Percentiles rank a stretch among this genome's conserved stretches.
phyloP scores from a whole-genome alignment of 139 green algal genomes.

The Ostreobium quekettii region DNA sequence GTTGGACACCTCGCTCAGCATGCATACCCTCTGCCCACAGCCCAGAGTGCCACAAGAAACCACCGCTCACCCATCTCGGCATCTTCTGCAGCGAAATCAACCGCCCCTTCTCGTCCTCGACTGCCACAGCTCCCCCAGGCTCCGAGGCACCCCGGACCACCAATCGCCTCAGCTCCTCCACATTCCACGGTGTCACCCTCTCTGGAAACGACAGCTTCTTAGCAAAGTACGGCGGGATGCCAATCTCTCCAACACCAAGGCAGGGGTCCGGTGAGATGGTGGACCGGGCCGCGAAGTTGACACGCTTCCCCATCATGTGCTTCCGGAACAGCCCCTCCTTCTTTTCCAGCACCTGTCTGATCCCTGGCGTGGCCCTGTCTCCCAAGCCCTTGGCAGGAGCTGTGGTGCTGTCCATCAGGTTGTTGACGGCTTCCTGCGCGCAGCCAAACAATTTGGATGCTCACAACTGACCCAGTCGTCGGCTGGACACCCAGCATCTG shows the following conservation, averaged over 20 bases:
- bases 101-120: constrained; percentile 79
- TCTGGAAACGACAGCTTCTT: constrained; percentile 86
- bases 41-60: neutral
- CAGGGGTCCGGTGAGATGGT: constrained; percentile 96
- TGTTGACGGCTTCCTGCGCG: constrained; percentile 76
- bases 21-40: neutral
- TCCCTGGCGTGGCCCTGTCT: constrained; percentile 32
- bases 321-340: constrained; percentile 99
- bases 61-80: constrained; percentile 25
- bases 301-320: constrained; percentile 99
- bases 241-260: constrained; percentile 62
- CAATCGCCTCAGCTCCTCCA: constrained; percentile 58
- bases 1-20: neutral
- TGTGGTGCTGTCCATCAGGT: constrained; percentile 73
- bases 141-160: constrained; percentile 66
- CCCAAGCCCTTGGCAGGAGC: constrained; percentile 14
- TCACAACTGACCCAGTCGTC: constrained; percentile 22
- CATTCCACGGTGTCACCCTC: constrained; percentile 86
- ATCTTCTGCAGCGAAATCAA: constrained; percentile 52
- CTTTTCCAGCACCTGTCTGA: constrained; percentile 89
- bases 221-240: constrained; percentile 94
- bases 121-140: constrained; percentile 80
- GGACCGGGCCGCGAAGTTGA: constrained; percentile 93
- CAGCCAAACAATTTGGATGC: constrained; percentile 59
- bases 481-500: constrained; percentile 4